Percentiles rank a stretch among this genome's conserved stretches.
Conservation (phyloP, 2,329 filamentous ascomycete genomes). For the Pochonia chlamydosporia region DNA sequence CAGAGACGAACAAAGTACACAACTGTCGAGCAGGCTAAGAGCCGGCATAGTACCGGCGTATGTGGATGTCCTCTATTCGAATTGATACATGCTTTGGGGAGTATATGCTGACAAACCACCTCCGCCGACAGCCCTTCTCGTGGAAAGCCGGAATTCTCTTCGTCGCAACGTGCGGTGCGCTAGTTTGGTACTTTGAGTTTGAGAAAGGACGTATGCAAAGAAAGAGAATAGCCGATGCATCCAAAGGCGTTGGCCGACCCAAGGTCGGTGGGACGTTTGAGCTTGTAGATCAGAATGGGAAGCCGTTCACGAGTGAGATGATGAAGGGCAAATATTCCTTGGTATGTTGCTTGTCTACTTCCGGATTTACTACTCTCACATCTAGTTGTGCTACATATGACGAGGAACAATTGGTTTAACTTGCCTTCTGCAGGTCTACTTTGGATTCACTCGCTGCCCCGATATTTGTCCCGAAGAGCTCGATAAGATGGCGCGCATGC, state of each 20-base stretch:
- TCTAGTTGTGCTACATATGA: not conserved
- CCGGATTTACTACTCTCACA: not conserved
- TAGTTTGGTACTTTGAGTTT: conserved; percentile 87
- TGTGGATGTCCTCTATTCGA: conserved; percentile 12
- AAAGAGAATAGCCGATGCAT: conserved; percentile 81
- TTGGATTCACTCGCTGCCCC: conserved; percentile 96
- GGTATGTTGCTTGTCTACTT: conserved; percentile 39
- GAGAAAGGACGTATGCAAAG: conserved; percentile 91
- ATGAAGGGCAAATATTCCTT: conserved; percentile 82
- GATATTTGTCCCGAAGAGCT: conserved; percentile 99
- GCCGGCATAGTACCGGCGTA: conserved; percentile 51
- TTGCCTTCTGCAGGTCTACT: conserved; percentile 65
- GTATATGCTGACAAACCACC: conserved; percentile 18
- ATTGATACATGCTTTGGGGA: not conserved
- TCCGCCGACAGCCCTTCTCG: conserved; percentile 70
- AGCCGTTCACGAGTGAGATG: conserved; percentile 69
- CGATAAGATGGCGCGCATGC: conserved; percentile 98
- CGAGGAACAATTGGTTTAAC: not conserved
- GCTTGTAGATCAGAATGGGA: conserved; percentile 75
- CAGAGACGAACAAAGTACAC: conserved; percentile 39
- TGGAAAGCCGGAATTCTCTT: conserved; percentile 87
- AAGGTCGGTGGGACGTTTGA: conserved; percentile 88
- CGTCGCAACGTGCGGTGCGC: conserved; percentile 65
- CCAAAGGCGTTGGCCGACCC: conserved; percentile 86
- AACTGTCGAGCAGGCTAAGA: conserved; percentile 55